Conservation (phyloP, 148 eudicot genomes). For the Rhododendron williamsianum region DNA sequence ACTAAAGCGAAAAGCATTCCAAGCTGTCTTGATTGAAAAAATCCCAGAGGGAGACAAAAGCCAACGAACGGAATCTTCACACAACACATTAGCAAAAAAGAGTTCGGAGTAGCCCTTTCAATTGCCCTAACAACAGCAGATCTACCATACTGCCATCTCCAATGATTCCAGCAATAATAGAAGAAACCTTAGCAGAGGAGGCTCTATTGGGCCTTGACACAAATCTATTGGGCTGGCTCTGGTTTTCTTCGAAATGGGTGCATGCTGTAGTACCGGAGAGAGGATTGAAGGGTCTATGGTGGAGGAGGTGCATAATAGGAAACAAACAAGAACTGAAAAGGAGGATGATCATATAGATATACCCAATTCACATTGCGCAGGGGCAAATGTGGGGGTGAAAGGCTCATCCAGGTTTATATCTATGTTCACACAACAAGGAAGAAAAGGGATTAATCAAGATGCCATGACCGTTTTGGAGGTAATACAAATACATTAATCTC, state of each 20-base stretch:
- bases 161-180: too few relatives aligned
- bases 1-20: too few relatives aligned
- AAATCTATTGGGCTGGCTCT: neutral
- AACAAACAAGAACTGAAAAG: constrained; percentile 15
- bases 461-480: constrained; percentile 92
- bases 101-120: too few relatives aligned
- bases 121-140: too few relatives aligned
- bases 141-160: too few relatives aligned
- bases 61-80: too few relatives aligned
- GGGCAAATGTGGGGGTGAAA: constrained; percentile 41
- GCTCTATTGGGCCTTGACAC: too few relatives aligned
- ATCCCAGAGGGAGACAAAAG: too few relatives aligned
- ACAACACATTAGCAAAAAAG: too few relatives aligned
- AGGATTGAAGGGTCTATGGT: constrained; percentile 18
- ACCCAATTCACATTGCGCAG: constrained; percentile 32
- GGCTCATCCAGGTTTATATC: constrained; percentile 54
- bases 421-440: constrained; percentile 59
- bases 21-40: too few relatives aligned
- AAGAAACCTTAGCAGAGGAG: too few relatives aligned
- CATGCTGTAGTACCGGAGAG: constrained; percentile 53
- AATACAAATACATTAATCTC: neutral
- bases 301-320: constrained; percentile 15
- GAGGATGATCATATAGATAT: constrained; percentile 8
- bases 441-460: constrained; percentile 70
- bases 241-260: constrained; percentile 45